A percentile compares a stretch with the other conserved stretches of the same genome.
Evolutionary conservation across 805 yeast genomes (phyloP).

Genomic region (Starmerella vaccinii): DNA sequence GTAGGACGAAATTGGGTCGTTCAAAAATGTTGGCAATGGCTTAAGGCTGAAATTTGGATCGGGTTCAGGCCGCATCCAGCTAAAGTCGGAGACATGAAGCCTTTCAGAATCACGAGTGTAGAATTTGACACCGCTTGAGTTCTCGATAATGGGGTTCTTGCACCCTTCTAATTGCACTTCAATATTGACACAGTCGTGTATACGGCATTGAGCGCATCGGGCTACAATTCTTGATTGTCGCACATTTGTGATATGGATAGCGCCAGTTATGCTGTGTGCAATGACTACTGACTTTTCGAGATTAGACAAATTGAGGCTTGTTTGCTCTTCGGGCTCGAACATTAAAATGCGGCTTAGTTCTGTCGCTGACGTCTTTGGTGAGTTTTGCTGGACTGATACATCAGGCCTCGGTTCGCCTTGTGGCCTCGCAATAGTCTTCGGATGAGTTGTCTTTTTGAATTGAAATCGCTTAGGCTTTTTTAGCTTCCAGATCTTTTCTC

Average conservation of each 20-base stretch:
- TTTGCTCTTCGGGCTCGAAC: not conserved
- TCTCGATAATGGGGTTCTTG: constrained; percentile 27
- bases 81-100: constrained; percentile 26
- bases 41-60: constrained; percentile 8
- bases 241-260: constrained; percentile 21
- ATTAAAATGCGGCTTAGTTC: not conserved
- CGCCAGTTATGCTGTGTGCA: constrained; percentile 20
- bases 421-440: not conserved
- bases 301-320: constrained; percentile 15
- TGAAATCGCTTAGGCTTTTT: constrained; percentile 10
- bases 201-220: constrained; percentile 27
- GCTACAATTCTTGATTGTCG: constrained; percentile 18
- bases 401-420: not conserved
- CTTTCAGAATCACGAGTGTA: constrained; percentile 14
- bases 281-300: constrained; percentile 20
- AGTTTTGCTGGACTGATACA: not conserved
- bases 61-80: constrained; percentile 19
- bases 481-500: constrained; percentile 6
- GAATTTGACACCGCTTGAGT: constrained; percentile 21
- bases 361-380: not conserved
- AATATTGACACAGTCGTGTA: constrained; percentile 23
- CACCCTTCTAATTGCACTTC: constrained; percentile 25
- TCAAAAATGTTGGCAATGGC: not conserved
- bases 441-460: constrained; percentile 6
- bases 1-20: not conserved